Evolutionary conservation across 2,329 filamentous ascomycete genomes (phyloP).

Genomic region (Fusarium mangiferae): DNA sequence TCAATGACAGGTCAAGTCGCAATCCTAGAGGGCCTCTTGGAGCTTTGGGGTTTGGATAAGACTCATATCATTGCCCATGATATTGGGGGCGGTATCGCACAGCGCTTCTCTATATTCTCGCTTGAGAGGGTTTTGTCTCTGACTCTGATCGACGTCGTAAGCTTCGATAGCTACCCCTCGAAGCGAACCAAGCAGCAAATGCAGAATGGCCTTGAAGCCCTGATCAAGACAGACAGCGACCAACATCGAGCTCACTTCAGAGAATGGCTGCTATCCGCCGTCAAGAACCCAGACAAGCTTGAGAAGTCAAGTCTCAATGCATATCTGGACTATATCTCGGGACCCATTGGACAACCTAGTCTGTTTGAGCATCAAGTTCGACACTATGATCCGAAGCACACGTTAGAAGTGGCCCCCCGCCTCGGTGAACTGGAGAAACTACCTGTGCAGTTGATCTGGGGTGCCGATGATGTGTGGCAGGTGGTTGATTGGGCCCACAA

Average conservation of each 20-base stretch:
- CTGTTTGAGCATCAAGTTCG: slow-evolving; percentile 49
- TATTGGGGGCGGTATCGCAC: slow-evolving; percentile 47
- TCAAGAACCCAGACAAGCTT: slow-evolving; percentile 31
- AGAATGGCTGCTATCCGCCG: slow-evolving; percentile 43
- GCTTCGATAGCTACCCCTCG: slow-evolving; percentile 50
- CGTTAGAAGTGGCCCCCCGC: slow-evolving; percentile 43
- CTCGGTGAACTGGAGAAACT: slow-evolving; percentile 40
- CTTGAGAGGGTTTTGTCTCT: slow-evolving; percentile 39
- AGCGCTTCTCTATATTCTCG: slow-evolving; percentile 43
- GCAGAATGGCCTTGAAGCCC: slow-evolving; percentile 42
- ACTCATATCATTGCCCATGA: slow-evolving; percentile 46
- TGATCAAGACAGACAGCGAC: slow-evolving; percentile 38
- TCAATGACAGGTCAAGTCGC: slow-evolving; percentile 49
- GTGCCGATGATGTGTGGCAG: slow-evolving; percentile 47
- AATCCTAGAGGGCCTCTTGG: slow-evolving; percentile 42
- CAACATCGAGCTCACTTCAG: slow-evolving; percentile 42
- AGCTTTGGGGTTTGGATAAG: slow-evolving; percentile 41
- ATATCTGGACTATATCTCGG: slow-evolving; percentile 48
- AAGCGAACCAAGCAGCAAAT: slow-evolving; percentile 46
- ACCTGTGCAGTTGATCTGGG: slow-evolving; percentile 47
- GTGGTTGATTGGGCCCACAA: slow-evolving; percentile 47
- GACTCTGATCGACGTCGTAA: slow-evolving; percentile 46
- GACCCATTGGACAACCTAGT: slow-evolving; percentile 46
- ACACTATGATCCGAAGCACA: slow-evolving; percentile 49
- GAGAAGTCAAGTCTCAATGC: slow-evolving; percentile 36